phyloP scores from a whole-genome alignment of 148 eudicot species.

The Camellia japonica region DNA sequence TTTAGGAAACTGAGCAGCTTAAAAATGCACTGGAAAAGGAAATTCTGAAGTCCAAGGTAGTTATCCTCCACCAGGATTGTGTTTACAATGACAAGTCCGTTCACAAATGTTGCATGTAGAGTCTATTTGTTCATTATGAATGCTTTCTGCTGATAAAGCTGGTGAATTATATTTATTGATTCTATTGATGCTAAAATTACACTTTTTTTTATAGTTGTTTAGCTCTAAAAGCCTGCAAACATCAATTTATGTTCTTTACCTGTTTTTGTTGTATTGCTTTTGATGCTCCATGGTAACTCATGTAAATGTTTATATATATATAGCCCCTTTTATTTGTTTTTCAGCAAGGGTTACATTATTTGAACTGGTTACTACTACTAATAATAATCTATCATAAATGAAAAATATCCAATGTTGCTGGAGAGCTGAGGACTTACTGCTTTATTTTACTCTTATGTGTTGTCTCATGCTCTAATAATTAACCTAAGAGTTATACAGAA shows the following conservation, averaged over 20 bases:
- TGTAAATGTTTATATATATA: no score
- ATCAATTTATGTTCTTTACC: neutral
- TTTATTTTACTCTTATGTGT: no score
- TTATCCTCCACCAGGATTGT: neutral
- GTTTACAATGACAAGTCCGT: neutral
- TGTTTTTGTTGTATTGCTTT: neutral
- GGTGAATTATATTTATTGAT: neutral
- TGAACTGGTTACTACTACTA: no score
- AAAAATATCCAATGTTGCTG: no score
- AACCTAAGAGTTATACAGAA: no score
- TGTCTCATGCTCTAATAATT: no score
- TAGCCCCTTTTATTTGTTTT: no score
- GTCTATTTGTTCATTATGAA: conserved; percentile 3
- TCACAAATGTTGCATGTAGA: neutral
- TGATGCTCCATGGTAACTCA: neutral
- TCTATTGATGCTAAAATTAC: neutral
- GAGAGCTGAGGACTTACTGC: no score
- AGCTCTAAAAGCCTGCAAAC: neutral
- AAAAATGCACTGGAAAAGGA: conserved; percentile 37
- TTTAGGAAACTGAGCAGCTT: conserved; percentile 51
- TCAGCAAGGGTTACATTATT: no score
- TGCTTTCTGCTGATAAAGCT: conserved; percentile 2
- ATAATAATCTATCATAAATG: no score
- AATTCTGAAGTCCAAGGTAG: conserved; percentile 33
- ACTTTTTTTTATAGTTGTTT: neutral